Percentiles rank a stretch among this genome's conserved stretches.
These are phyloP conservation scores for Zanthoxylum bungeanum DNA, from an alignment of 345 rosid genomes.

Conservation along the genomic window DNA sequence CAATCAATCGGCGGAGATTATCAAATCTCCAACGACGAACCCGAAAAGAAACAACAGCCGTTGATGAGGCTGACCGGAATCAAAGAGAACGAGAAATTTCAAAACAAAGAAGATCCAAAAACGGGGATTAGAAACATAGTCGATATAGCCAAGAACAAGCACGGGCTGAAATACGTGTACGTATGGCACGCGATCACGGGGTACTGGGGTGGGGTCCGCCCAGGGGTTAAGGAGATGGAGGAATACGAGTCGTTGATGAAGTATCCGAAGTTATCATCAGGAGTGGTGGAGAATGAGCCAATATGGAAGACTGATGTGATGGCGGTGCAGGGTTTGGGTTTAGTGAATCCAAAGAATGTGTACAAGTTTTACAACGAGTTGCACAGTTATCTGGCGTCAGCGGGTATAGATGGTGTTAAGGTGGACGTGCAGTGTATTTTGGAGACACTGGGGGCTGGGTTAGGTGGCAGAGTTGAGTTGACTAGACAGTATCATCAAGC, in stretches of 20 bases:
- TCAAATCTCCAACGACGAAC: slow-evolving; percentile 6
- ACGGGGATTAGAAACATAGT: slow-evolving; percentile 75
- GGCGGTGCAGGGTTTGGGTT: slow-evolving; percentile 78
- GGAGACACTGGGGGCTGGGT: slow-evolving; percentile 79
- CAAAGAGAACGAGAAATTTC: slow-evolving; percentile 73
- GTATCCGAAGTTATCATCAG: slow-evolving; percentile 62
- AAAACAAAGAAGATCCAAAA: slow-evolving; percentile 56
- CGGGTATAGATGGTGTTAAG: slow-evolving; percentile 91
- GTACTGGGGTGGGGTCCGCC: slow-evolving; percentile 96
- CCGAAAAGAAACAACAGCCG: slow-evolving; percentile 37
- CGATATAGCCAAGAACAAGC: slow-evolving; percentile 51
- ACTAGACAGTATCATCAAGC: slow-evolving; percentile 88
- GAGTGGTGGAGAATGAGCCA: slow-evolving; percentile 82
- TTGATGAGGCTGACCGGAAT: slow-evolving; percentile 67
- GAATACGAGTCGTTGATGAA: slow-evolving; percentile 65
- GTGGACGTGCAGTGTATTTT: slow-evolving; percentile 89
- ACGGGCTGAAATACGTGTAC: slow-evolving; percentile 76
- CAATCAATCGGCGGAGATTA: slow-evolving; percentile 78
- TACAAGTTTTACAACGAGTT: slow-evolving; percentile 69
- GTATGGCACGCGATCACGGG: slow-evolving; percentile 98
- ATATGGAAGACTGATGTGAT: slow-evolving; percentile 67
- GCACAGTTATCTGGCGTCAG: slow-evolving; percentile 74
- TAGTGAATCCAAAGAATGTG: slow-evolving; percentile 71
- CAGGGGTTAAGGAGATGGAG: slow-evolving; percentile 64
- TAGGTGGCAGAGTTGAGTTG: slow-evolving; percentile 85